Evolutionary conservation across 169 alveolate species (phyloP), one percentile per base, ranked within the genome.

Genomic region (Cryptosporidium tyzzeri): DNA sequence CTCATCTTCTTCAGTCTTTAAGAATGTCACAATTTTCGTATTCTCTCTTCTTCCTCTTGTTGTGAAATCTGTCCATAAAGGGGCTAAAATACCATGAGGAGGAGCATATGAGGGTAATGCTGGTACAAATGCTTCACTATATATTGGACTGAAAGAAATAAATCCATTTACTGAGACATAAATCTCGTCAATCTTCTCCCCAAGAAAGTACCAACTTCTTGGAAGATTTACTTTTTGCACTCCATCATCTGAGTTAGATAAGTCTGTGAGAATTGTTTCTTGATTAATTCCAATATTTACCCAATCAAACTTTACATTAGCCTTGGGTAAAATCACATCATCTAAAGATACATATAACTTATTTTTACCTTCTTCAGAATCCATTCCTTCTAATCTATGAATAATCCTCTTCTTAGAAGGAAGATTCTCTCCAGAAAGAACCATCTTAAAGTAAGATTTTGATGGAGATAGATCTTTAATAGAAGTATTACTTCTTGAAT

Each of bases 11-110:
- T n/a, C 71, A 18, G 23, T 59, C 14, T 80, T 80, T 23, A 62
- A 65, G 50, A 80, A 48, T 8, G 89, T 65, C 12, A 80, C 45
- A 9, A 80, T 50, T 33, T 39, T 61, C 8, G 75, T 62, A 31
- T 21, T 48, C 44, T 59, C 41, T 62, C 68, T 51, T 16, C 12
- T 35, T 10, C 80, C 75, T 29, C 41, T 44, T 5, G 89, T 80
- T n/a, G 89, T 80, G n/a, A 80, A 65, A n/a, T 80, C 89, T 7
- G 89, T 62, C 89, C 89, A 80, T n/a, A 80, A 37, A 14, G 89
- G 89, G 14, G 89, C 89, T 4, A 80, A 31, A 14, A 80, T 80
- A 8, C 89, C 89, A 39, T 80, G 89, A 21, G 89, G 89, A 62
- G 89, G 89, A 29, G 89, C 89, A 65, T 80, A 80, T 3, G 89